Conservation (phyloP, 2,329 filamentous ascomycete species). For the Pestalotiopsis sp. region DNA sequence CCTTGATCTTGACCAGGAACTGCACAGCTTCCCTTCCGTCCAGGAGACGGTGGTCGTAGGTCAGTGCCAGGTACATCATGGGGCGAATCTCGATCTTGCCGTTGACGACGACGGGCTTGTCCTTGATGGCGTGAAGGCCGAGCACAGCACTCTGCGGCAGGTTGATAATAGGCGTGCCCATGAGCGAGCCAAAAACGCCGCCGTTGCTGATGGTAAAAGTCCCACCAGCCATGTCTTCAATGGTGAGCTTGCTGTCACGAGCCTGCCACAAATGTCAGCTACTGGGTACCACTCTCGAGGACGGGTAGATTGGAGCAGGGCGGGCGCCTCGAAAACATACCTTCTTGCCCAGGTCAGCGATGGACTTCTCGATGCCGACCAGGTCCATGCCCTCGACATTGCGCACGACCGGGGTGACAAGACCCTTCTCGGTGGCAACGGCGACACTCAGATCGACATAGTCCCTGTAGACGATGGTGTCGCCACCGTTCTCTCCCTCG, state of each 20-base stretch:
- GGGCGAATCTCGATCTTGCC: conserved; percentile 94
- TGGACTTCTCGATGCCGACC: conserved; percentile 84
- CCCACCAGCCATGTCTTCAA: conserved; percentile 98
- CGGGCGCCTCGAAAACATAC: conserved; percentile 42
- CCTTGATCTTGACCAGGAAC: conserved; percentile 96
- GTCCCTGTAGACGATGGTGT: conserved; percentile 97
- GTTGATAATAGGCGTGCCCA: conserved; percentile 99
- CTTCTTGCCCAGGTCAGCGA: conserved; percentile 96
- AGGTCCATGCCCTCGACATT: conserved; percentile 90
- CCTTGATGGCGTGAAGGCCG: conserved; percentile 95
- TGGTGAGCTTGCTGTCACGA: conserved; percentile 92
- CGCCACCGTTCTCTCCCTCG: conserved; percentile 90
- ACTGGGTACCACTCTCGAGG: background rate
- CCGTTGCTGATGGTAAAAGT: conserved; percentile 98
- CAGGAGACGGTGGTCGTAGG: conserved; percentile 94
- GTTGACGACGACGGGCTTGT: conserved; percentile 84
- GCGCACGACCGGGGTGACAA: conserved; percentile 94
- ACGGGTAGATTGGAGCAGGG: background rate
- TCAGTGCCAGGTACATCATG: conserved; percentile 99
- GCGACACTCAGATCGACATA: conserved; percentile 98
- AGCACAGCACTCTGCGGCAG: conserved; percentile 90
- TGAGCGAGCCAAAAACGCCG: conserved; percentile 93
- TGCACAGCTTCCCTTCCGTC: conserved; percentile 95
- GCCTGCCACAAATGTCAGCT: conserved; percentile 55
- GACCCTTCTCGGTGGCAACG: conserved; percentile 94